phyloP scores from a whole-genome alignment of 2,329 filamentous ascomycete species.

The Dothistroma septosporum region DNA sequence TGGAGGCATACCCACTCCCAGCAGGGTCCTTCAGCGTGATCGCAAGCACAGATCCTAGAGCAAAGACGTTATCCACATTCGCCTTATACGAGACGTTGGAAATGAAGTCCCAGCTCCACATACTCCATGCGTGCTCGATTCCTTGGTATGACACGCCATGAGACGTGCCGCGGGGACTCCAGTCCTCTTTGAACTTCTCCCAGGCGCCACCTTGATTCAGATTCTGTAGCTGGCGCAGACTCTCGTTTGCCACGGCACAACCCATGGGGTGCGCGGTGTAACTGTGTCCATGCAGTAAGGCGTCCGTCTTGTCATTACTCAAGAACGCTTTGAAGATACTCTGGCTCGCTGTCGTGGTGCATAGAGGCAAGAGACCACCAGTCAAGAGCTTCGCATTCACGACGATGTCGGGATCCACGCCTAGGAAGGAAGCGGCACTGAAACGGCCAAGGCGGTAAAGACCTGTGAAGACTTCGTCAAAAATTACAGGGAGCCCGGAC shows the following conservation, averaged over 20 bases:
- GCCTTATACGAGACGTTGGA: conserved; percentile 53
- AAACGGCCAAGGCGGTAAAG: conserved; percentile 75
- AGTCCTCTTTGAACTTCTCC: conserved; percentile 52
- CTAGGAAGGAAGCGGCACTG: conserved; percentile 66
- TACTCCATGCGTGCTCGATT: conserved; percentile 56
- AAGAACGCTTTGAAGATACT: conserved; percentile 68
- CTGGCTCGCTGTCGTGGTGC: conserved; percentile 69
- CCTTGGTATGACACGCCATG: conserved; percentile 7
- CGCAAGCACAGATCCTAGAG: conserved; percentile 69
- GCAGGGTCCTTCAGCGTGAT: conserved; percentile 53
- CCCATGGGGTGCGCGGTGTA: conserved; percentile 82
- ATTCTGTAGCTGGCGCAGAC: conserved; percentile 55
- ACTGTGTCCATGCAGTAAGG: conserved; percentile 77
- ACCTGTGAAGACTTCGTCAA: conserved; percentile 85
- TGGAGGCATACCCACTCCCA: conserved; percentile 52
- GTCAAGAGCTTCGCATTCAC: conserved; percentile 83
- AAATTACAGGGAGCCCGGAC: conserved; percentile 72
- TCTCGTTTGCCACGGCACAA: conserved; percentile 70
- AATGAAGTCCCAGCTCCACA: conserved; percentile 63
- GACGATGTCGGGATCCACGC: conserved; percentile 66
- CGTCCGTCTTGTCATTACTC: conserved; percentile 70
- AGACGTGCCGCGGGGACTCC: conserved; percentile 33
- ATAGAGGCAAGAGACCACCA: conserved; percentile 72
- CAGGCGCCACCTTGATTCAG: conserved; percentile 58
- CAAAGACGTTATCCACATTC: conserved; percentile 63